Conservation (phyloP, 2,329 filamentous ascomycete species). For the Fusarium sp. region DNA sequence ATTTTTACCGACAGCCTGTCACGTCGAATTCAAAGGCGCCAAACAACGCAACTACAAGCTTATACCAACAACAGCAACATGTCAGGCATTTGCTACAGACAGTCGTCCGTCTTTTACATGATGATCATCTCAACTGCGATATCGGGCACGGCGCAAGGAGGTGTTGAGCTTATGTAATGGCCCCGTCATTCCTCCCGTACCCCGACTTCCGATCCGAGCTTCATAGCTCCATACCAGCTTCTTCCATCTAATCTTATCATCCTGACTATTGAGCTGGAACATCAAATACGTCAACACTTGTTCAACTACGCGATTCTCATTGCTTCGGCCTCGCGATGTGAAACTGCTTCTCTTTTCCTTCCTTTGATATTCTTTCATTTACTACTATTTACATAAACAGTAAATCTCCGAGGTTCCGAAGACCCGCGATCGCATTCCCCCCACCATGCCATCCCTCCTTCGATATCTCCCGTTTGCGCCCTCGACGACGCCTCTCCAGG, state of each 20-base stretch:
- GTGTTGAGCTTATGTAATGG: constrained; percentile 37
- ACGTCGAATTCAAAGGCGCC: neutral
- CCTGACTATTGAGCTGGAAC: constrained; percentile 27
- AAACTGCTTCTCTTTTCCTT: constrained; percentile 3
- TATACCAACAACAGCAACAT: neutral
- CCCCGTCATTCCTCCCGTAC: constrained; percentile 21
- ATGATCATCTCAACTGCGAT: constrained; percentile 23
- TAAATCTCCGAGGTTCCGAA: neutral
- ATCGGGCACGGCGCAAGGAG: constrained; percentile 13
- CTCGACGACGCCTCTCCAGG: constrained; percentile 71
- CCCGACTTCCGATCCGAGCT: constrained; percentile 30
- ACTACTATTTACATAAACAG: neutral
- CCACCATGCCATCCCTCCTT: constrained; percentile 52
- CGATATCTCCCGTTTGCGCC: constrained; percentile 69
- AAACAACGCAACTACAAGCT: neutral
- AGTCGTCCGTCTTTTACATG: neutral
- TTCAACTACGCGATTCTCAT: neutral
- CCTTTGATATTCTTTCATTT: neutral
- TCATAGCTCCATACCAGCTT: constrained; percentile 12
- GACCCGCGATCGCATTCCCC: constrained; percentile 12
- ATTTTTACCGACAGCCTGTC: neutral
- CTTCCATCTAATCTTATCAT: constrained; percentile 2
- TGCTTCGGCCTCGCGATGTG: constrained; percentile 34
- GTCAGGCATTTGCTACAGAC: neutral
- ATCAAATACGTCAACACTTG: constrained; percentile 36